Base-by-base conservation (phyloP, 176 grass and related monocot genomes). In the Aegilops umbellulata region DNA sequence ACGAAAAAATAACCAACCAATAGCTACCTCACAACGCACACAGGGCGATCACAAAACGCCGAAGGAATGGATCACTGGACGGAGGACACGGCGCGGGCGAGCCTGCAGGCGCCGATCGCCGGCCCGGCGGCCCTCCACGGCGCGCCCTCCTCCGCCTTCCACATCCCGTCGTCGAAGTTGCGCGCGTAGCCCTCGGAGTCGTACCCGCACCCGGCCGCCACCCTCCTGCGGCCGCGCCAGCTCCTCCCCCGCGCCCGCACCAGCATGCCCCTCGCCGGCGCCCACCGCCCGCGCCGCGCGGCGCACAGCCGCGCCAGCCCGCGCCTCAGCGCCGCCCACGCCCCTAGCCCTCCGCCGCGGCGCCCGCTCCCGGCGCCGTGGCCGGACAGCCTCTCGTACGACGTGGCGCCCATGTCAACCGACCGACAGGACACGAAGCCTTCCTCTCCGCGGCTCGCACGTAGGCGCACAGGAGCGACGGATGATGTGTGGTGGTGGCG, bases 141-240 rank as follows among this genome's bases (percentile, higher is more conserved):
- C 86, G 84, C 80, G 41, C 84, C 91, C 63, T 83, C 90, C 15
- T 95, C 93, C 42, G 36, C 77, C 88, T 86, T 92, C 93, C 93
- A 95, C 60, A 46, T 29, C 1, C 93, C 88, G 49, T 95, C 91
- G 36, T 95, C 91, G 76, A 93, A 95, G 83, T 93, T 91, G 77
- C 80, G 83, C 79, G 84, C 91, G 74, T 93, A 95, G 60, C 86
- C 87, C 16, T 64, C 88, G 13, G 84, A 51, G 72, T 89, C 86
- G 80, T 95, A 95, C 66, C 70, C 86, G 80, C 87, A 91, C 38
- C 86, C 58, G 24, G 32, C 7, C 62, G 80, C 49, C n/a, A 74
- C 39, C 57, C 78, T 58, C 65, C 41, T 26, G 29, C 44, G 44
- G 44, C 55, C 55, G 16, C 49, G 49, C 49, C 49, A 53, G 49